Evolutionary conservation across 164 flowering plant genomes (phyloP).

Genomic region (Aristolochia contorta): DNA sequence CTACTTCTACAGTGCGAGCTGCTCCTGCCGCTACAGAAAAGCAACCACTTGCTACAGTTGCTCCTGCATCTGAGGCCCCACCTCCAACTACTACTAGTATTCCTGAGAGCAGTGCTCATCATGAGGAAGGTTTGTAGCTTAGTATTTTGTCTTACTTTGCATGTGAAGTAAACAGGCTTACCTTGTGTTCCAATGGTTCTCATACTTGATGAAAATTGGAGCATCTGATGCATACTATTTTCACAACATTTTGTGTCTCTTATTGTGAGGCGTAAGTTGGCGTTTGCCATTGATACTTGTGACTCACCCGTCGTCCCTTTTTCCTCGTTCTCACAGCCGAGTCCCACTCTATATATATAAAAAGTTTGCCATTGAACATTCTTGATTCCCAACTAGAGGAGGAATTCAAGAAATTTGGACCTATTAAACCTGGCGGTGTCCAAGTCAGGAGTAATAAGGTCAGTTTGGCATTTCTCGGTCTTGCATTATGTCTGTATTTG

Average conservation of each 20-base stretch:
- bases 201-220: neutral
- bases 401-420: constrained; percentile 75
- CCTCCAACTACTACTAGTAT: constrained; percentile 15
- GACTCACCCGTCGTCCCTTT: neutral
- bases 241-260: neutral
- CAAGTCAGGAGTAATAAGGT: constrained; percentile 97
- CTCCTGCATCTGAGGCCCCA: constrained; percentile 28
- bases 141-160: too few relatives aligned
- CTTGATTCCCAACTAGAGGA: constrained; percentile 43
- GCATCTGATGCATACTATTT: neutral
- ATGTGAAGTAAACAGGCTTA: neutral
- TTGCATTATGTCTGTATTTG: neutral
- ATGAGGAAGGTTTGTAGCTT: constrained; percentile 41
- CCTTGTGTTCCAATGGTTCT: neutral
- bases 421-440: constrained; percentile 67
- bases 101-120: constrained; percentile 19
- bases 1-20: constrained; percentile 23
- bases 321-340: constrained; percentile 29
- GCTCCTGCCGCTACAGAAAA: constrained; percentile 27
- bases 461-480: neutral
- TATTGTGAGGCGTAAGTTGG: too few relatives aligned
- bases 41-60: constrained; percentile 15
- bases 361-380: constrained; percentile 42
- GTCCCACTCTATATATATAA: constrained; percentile 62
- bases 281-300: neutral